phyloP scores from a whole-genome alignment of 2,329 filamentous ascomycete species.

The Pleomassaria siparia region DNA sequence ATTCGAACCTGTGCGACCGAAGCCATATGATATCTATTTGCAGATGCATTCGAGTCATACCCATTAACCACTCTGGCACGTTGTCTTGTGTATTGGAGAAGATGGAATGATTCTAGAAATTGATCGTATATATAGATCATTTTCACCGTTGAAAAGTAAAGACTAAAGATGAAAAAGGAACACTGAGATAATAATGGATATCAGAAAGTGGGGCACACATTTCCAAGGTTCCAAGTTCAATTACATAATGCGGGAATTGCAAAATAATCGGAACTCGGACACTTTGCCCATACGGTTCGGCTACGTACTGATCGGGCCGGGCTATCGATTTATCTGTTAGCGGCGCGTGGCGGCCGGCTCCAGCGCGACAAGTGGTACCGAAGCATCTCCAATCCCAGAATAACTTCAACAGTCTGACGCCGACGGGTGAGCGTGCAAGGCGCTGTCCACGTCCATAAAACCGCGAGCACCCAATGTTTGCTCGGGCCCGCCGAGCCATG shows the following conservation, averaged over 20 bases:
- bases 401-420: slow-evolving; percentile 12
- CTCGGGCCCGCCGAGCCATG: slow-evolving; percentile 20
- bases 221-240: too few relatives aligned
- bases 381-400: slow-evolving; percentile 19
- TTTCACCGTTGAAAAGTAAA: too few relatives aligned
- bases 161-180: too few relatives aligned
- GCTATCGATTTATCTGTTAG: slow-evolving; percentile 19
- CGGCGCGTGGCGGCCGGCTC: slow-evolving; percentile 13
- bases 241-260: too few relatives aligned
- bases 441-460: slow-evolving; percentile 10
- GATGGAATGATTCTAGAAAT: slow-evolving; percentile 5
- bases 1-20: slow-evolving; percentile 26
- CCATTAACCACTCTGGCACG: slow-evolving; percentile 26
- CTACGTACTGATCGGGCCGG: slow-evolving; percentile 8
- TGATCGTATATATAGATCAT: too few relatives aligned
- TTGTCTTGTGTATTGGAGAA: slow-evolving; percentile 6
- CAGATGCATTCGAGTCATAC: slow-evolving; percentile 28
- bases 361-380: background rate
- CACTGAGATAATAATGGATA: too few relatives aligned
- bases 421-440: background rate
- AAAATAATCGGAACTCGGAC: too few relatives aligned
- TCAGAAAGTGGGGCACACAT: too few relatives aligned
- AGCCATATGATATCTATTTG: slow-evolving; percentile 27
- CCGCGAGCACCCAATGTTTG: slow-evolving; percentile 8
- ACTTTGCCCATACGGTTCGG: slow-evolving; percentile 3